phyloP scores from a whole-genome alignment of 1,284 basidiomycete genomes.

The Farysia itapuensis region DNA sequence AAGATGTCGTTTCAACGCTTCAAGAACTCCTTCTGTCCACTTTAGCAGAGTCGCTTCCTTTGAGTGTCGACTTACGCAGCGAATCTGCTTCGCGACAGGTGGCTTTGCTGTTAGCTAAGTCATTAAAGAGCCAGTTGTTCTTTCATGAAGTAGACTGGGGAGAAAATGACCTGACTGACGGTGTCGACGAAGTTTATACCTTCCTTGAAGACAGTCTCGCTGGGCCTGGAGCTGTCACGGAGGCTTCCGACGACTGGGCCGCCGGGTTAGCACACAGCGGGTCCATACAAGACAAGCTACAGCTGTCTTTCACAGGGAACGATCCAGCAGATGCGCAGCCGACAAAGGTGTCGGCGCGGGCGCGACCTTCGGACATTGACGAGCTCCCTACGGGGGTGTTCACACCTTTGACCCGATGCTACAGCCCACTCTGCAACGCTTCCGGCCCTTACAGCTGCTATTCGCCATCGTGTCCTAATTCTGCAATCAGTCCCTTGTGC shows the following conservation, averaged over 20 bases:
- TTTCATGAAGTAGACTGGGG: conserved; percentile 98
- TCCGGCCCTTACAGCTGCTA: conserved; percentile 29
- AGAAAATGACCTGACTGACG: conserved; percentile 77
- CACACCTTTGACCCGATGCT: conserved; percentile 93
- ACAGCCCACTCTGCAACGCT: conserved; percentile 87
- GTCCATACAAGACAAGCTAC: conserved; percentile 16
- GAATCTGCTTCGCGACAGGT: conserved; percentile 64
- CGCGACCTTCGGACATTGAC: conserved; percentile 65
- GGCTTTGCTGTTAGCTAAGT: conserved; percentile 81
- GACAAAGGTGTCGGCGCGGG: conserved; percentile 6
- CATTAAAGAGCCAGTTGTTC: conserved; percentile 86
- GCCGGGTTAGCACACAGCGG: conserved; percentile 18
- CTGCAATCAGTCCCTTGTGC: conserved; percentile 19
- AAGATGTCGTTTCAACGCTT: conserved; percentile 50
- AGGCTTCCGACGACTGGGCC: conserved; percentile 23
- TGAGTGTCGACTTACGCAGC: conserved; percentile 8
- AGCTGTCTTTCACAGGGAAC: conserved; percentile 10
- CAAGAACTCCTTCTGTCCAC: conserved; percentile 28
- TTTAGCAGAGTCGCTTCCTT: conserved; percentile 62
- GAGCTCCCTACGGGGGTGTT: conserved; percentile 90
- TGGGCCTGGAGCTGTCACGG: conserved; percentile 7
- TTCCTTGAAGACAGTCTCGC: conserved; percentile 75
- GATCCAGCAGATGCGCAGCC: conserved; percentile 1
- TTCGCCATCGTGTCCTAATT: conserved; percentile 40
- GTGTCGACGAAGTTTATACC: conserved; percentile 92